These are phyloP conservation scores for Camellia japonica DNA, from an alignment of 148 eudicot genomes.

Conservation along the genomic window DNA sequence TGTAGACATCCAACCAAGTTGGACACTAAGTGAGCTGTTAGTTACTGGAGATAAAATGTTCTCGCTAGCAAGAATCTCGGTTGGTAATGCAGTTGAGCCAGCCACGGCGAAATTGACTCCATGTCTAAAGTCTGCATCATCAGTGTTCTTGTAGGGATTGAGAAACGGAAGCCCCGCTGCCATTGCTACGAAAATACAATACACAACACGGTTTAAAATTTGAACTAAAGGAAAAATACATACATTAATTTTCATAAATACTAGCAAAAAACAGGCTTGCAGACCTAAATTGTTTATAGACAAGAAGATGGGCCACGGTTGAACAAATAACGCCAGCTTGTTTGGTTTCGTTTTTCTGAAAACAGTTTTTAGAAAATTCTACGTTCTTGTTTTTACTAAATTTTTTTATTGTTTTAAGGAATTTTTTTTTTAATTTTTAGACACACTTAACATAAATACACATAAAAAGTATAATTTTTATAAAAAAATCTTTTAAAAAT, in stretches of 20 bases:
- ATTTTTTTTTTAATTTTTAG: no score
- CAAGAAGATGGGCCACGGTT: background rate
- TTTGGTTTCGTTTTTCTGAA: no score
- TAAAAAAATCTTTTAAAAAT: no score
- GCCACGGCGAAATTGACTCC: background rate
- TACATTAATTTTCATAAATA: background rate
- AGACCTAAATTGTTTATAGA: background rate
- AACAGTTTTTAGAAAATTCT: no score
- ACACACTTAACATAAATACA: no score
- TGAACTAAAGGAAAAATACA: background rate
- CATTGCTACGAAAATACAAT: background rate
- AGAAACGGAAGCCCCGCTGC: background rate
- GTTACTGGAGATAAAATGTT: background rate
- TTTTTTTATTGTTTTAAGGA: no score
- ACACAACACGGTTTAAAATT: background rate
- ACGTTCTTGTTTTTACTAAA: no score
- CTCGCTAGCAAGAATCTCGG: background rate
- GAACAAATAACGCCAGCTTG: no score
- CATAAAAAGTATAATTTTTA: no score
- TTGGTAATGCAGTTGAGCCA: background rate
- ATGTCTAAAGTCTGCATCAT: background rate
- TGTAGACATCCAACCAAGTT: background rate
- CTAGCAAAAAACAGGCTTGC: background rate
- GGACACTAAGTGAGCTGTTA: background rate
- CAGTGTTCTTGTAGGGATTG: background rate